Percentiles rank a stretch among this genome's conserved stretches.
phyloP scores from a whole-genome alignment of 192 early-diverging fungal genomes.

The Rhizoclosmatium globosum region DNA sequence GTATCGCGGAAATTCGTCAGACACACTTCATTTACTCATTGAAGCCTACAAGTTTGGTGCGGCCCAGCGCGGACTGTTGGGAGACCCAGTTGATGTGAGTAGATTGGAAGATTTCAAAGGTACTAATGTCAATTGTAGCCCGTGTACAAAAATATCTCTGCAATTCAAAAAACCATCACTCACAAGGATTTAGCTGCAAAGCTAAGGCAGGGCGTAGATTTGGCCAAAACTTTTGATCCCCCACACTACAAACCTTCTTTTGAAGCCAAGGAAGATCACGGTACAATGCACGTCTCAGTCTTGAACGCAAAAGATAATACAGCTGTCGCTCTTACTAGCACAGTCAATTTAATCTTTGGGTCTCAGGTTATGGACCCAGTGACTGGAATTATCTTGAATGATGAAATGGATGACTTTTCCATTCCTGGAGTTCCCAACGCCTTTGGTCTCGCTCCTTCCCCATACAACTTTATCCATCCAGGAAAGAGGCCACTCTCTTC shows the following conservation, averaged over 20 bases:
- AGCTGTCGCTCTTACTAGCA: slow-evolving; percentile 89
- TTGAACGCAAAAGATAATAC: slow-evolving; percentile 71
- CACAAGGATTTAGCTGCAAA: slow-evolving; percentile 72
- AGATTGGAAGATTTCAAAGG: neutral
- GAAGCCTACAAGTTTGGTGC: slow-evolving; percentile 90
- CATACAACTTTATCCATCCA: slow-evolving; percentile 84
- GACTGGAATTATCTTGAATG: slow-evolving; percentile 92
- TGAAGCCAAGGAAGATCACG: slow-evolving; percentile 80
- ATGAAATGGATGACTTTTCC: slow-evolving; percentile 96
- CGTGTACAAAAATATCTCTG: slow-evolving; percentile 61
- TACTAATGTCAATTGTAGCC: slow-evolving; percentile 25
- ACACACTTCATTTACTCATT: slow-evolving; percentile 83
- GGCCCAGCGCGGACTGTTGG: slow-evolving; percentile 81
- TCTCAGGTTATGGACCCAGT: slow-evolving; percentile 83
- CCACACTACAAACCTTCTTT: slow-evolving; percentile 83
- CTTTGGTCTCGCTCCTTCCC: slow-evolving; percentile 82
- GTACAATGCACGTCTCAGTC: slow-evolving; percentile 91
- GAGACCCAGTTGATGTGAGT: slow-evolving; percentile 71
- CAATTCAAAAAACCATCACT: slow-evolving; percentile 67
- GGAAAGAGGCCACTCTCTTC: slow-evolving; percentile 85
- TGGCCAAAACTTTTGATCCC: slow-evolving; percentile 71
- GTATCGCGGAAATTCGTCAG: slow-evolving; percentile 59
- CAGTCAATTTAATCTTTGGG: slow-evolving; percentile 89
- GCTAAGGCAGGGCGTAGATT: slow-evolving; percentile 78
- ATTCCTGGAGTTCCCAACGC: slow-evolving; percentile 59